phyloP scores from a whole-genome alignment of 257 asterid species.

The Primulina huaijiensis region DNA sequence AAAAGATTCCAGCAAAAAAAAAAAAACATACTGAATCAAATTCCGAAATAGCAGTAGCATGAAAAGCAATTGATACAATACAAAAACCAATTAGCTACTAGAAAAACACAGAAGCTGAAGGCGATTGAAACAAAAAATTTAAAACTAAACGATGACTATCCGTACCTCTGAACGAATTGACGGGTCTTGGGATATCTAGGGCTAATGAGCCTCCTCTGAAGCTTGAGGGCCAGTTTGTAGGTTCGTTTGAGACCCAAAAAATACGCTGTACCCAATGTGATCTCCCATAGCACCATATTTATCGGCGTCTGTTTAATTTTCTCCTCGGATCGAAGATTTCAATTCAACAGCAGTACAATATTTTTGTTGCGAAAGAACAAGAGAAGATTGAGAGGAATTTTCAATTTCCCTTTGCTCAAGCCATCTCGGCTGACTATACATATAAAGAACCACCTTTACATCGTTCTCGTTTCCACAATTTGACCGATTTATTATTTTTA shows the following conservation, averaged over 20 bases:
- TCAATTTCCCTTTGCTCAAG: not conserved
- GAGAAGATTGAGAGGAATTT: not conserved
- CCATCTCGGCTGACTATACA: not conserved
- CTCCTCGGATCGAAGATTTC: conserved; percentile 11
- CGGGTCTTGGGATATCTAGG: conserved; percentile 58
- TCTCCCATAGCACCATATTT: conserved; percentile 89
- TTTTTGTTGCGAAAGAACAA: no score
- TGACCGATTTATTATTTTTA: no score
- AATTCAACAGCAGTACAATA: conserved; percentile 5
- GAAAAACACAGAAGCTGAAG: not conserved
- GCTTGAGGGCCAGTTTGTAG: conserved; percentile 63
- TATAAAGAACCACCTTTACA: no score
- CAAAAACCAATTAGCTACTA: not conserved
- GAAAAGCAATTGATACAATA: not conserved
- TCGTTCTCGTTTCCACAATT: no score
- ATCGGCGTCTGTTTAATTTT: not conserved
- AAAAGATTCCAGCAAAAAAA: not conserved
- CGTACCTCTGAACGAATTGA: conserved; percentile 58
- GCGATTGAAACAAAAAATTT: not conserved
- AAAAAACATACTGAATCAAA: not conserved
- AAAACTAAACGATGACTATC: conserved; percentile 1
- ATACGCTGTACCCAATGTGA: conserved; percentile 83
- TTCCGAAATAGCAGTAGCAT: not conserved
- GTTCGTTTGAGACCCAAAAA: conserved; percentile 81
- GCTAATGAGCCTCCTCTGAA: conserved; percentile 70